Base-by-base conservation (phyloP, 2,329 filamentous ascomycete species). In the Neofusicoccum parvum region DNA sequence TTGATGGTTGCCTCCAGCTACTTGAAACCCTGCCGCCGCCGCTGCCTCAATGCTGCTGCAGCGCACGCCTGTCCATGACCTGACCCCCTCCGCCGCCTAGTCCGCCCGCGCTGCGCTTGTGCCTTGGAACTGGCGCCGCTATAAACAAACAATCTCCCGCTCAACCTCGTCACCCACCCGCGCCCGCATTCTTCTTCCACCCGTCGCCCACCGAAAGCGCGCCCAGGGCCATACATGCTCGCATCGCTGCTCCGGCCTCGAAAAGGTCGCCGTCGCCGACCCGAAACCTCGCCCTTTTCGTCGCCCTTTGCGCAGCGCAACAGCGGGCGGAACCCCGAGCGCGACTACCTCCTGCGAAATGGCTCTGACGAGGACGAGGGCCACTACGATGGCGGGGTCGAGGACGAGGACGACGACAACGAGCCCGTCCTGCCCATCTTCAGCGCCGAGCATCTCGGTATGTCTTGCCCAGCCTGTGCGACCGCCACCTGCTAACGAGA, bases 381-480 rank as follows among this genome's bases (percentile, higher is more conserved):
- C 64, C 68, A 68, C 41, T 72, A 71, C 53, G 74, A 74, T 45
- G 64, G 37, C 41, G 72, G 75, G n/a, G 69, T 72, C 36, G 67
- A 72, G 17, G 70, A 72, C 48, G 68, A 72, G 17, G 66, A 66
- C 36, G 70, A 69, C 37, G 71, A 70, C 17, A 73, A 78, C 64
- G 74, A 73, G 1, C 75, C 78, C 32, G 49, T 80, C 65, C 72
- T 80, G 60, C 78, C 78, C 20, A 77, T 80, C 68, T 80, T 80
- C 70, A 72, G 64, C 20, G 65, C 76, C 2, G 72, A 76, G 17
- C 68, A 77, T 46, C 70, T 80, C 37, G 77, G 77, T 78, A 72
- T 63, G 68, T 69, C 34, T 37, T 48, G 36, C 48, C 43, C n/a
- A 54, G 43, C 39, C 17, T 51, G 43, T 53, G 36, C 62, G 62